These are phyloP conservation scores for Emergomyces pasteurianus DNA, from an alignment of 2,329 filamentous ascomycete species.

Conservation along the genomic window DNA sequence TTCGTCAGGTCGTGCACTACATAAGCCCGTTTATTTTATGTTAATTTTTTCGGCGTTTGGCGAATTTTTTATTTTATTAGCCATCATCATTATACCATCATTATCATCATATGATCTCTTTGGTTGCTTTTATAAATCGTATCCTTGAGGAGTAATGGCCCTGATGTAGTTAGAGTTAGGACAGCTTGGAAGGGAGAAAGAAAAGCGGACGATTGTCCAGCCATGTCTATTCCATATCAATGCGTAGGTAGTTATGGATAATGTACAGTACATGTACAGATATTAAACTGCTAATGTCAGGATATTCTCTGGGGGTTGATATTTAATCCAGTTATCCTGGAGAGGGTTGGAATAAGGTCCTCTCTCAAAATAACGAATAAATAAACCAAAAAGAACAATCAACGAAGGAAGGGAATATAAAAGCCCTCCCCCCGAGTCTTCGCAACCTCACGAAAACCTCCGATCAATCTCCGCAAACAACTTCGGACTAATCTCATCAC, in stretches of 20 bases:
- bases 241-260: neutral
- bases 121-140: neutral
- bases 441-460: constrained; percentile 45
- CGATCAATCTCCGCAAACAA: constrained; percentile 70
- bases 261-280: neutral
- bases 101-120: neutral
- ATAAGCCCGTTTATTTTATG: neutral
- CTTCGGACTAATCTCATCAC: constrained; percentile 91
- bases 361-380: too few relatives aligned
- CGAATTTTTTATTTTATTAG: neutral
- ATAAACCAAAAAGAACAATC: too few relatives aligned
- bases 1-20: neutral
- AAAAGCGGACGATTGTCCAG: neutral
- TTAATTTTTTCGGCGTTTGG: neutral
- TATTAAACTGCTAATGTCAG: neutral
- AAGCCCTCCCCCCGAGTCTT: neutral
- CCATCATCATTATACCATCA: neutral
- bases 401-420: too few relatives aligned
- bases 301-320: neutral
- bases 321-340: neutral
- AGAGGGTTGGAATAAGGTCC: neutral
- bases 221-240: neutral
- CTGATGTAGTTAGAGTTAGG: neutral
- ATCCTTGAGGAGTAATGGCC: neutral
- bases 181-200: neutral